Base-by-base conservation (phyloP, 805 yeast species). In the Komagataella pastoris region DNA sequence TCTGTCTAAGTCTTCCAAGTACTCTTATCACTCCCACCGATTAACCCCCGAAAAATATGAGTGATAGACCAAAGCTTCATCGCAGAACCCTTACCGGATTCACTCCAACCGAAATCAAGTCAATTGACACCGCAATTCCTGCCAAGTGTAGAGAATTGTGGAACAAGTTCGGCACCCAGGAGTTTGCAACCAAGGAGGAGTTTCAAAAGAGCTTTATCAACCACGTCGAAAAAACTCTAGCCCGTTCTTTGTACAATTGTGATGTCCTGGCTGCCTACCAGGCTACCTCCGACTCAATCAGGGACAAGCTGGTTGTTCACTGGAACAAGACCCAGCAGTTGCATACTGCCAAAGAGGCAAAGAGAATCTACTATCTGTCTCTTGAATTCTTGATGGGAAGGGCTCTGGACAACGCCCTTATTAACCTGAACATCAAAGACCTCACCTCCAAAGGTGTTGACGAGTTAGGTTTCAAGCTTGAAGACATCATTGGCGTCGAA, bases 271-370 rank as follows among this genome's bases (percentile, higher is more conserved):
- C 96, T 46, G 96, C 97, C 21, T 89, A 90, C 64, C 95, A 86
- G 64, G 95, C 97, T 0, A 80, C 95, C 45, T 83, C 96, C 4
- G 74, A 74, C 61, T 74, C 93, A 21, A 75, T 89, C 54, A 74
- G 95, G 56, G 96, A 90, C 66, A 81, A 83, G 50, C 71, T 89
- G 61, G 75, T 88, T 58, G 74, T 88, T 48, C 88, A 87, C 59
- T 89, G 97, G 97, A 89, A 90, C 65, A 81, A 83, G 66, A 89
- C 97, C 45, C 97, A 89, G 69, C 97, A 89, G 68, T 75, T 79
- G 61, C 93, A 87, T 67, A 88, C 97, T 14, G 67, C 83, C 48
- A 81, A 79, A 59, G 95, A 86, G 62, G 86, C 85, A 49, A 89
- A 89, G 69, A 74, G 97, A 56, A 83, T 89, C 46, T 89, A 89